Evolutionary conservation across 2,329 filamentous ascomycete genomes (phyloP).

Genomic region (Aciculosporium take): DNA sequence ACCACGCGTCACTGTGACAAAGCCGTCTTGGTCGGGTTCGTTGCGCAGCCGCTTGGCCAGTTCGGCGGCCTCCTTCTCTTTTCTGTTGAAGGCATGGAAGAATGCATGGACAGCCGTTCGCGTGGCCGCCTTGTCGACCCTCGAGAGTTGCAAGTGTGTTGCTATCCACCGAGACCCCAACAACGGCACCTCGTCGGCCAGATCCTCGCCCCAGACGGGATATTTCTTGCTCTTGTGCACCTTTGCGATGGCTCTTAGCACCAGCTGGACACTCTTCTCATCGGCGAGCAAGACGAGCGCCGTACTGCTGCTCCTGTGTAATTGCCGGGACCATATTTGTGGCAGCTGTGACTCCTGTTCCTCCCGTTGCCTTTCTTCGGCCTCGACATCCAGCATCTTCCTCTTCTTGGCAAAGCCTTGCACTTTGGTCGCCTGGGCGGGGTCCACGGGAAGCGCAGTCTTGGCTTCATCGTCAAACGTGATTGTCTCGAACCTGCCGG

Average conservation of each 20-base stretch:
- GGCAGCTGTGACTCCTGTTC: constrained; percentile 52
- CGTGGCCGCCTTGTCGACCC: constrained; percentile 52
- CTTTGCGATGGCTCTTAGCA: constrained; percentile 60
- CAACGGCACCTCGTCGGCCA: constrained; percentile 38
- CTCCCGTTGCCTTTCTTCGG: constrained; percentile 37
- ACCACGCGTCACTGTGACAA: constrained; percentile 78
- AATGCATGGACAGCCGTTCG: constrained; percentile 68
- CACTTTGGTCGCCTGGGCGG: constrained; percentile 31
- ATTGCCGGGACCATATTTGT: constrained; percentile 53
- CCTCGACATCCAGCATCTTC: constrained; percentile 35
- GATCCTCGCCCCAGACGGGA: constrained; percentile 54
- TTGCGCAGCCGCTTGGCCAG: constrained; percentile 52
- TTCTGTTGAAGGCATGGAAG: constrained; percentile 68
- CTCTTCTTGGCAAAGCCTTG: constrained; percentile 26
- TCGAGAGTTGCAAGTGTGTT: constrained; percentile 55
- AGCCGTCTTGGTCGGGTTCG: constrained; percentile 87
- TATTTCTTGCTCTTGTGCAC: constrained; percentile 43
- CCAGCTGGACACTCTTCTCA: constrained; percentile 58
- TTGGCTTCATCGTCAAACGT: constrained; percentile 53
- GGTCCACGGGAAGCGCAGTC: constrained; percentile 26
- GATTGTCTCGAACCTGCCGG: constrained; percentile 64
- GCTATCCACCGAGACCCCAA: constrained; percentile 47
- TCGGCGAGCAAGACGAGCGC: constrained; percentile 79
- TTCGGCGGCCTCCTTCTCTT: constrained; percentile 48
- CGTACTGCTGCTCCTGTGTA: constrained; percentile 61